Evolutionary conservation across 2,329 filamentous ascomycete species (phyloP).

Genomic region (Oidium heveae): DNA sequence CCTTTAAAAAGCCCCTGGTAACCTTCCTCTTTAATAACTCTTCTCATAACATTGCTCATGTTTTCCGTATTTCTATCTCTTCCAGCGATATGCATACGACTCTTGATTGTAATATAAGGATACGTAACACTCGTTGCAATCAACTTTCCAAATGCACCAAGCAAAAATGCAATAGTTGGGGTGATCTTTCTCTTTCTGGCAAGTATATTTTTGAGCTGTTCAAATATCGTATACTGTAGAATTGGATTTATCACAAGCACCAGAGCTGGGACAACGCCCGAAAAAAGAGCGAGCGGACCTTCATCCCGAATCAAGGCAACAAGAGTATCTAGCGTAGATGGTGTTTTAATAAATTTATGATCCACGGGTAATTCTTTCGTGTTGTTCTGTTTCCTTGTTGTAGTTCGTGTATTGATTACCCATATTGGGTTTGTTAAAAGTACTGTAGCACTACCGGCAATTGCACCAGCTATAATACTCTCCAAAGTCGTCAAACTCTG

Average conservation of each 20-base stretch:
- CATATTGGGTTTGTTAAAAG: constrained; percentile 96
- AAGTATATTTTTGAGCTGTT: constrained; percentile 82
- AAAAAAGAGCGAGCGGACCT: constrained; percentile 63
- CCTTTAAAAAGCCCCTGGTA: constrained; percentile 81
- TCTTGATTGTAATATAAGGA: constrained; percentile 97
- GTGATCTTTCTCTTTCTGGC: constrained; percentile 56
- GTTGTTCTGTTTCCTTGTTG: constrained; percentile 44
- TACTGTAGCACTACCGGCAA: constrained; percentile 84
- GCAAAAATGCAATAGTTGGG: constrained; percentile 64
- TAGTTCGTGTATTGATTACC: constrained; percentile 98
- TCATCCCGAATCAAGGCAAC: constrained; percentile 60
- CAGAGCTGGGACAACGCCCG: constrained; percentile 76
- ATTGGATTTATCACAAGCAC: constrained; percentile 96
- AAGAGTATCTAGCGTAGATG: constrained; percentile 59
- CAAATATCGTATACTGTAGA: constrained; percentile 93
- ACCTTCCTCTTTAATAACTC: constrained; percentile 74
- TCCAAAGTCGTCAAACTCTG: constrained; percentile 77
- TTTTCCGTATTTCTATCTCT: constrained; percentile 55
- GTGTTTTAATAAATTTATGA: constrained; percentile 23
- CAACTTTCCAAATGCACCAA: constrained; percentile 83
- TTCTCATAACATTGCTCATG: constrained; percentile 50
- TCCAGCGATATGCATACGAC: constrained; percentile 78
- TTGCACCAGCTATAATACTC: constrained; percentile 81
- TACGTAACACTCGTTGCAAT: constrained; percentile 87
- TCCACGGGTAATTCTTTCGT: constrained; percentile 20